phyloP scores from a whole-genome alignment of 495 filamentous ascomycete species.

The Amphirosellinia nigrospora region DNA sequence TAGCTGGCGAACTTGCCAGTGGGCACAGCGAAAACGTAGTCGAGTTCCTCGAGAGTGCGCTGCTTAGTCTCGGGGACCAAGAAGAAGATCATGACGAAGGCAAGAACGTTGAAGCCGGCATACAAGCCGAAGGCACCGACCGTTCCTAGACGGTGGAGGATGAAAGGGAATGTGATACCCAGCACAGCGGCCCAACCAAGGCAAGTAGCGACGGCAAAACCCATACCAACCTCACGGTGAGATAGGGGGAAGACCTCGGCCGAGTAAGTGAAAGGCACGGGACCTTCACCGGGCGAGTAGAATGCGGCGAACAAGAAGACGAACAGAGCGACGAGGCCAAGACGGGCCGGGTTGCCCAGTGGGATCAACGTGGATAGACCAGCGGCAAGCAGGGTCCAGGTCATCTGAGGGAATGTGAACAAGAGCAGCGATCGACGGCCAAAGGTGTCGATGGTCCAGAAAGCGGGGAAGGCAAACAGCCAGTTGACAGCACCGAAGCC shows the following conservation, averaged over 20 bases:
- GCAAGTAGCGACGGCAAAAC: slow-evolving; percentile 71
- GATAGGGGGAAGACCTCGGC: slow-evolving; percentile 80
- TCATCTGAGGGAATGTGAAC: slow-evolving; percentile 88
- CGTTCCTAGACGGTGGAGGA: slow-evolving; percentile 59
- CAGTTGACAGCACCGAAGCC: slow-evolving; percentile 86
- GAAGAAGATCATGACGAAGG: slow-evolving; percentile 71
- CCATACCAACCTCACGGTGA: slow-evolving; percentile 78
- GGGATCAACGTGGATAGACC: slow-evolving; percentile 76
- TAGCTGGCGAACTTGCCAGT: slow-evolving; percentile 67
- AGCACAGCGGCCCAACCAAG: slow-evolving; percentile 71
- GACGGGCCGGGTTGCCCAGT: slow-evolving; percentile 46
- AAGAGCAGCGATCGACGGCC: slow-evolving; percentile 78
- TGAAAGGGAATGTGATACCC: slow-evolving; percentile 67
- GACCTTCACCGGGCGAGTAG: slow-evolving; percentile 81
- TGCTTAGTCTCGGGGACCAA: slow-evolving; percentile 73
- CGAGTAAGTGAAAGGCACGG: slow-evolving; percentile 81
- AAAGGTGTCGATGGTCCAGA: slow-evolving; percentile 86
- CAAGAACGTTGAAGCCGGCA: slow-evolving; percentile 66
- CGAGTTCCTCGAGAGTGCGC: slow-evolving; percentile 76
- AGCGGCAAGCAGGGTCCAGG: slow-evolving; percentile 74
- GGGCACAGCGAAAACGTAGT: slow-evolving; percentile 82
- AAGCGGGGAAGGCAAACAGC: slow-evolving; percentile 80
- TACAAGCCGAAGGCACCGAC: slow-evolving; percentile 67
- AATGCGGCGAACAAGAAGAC: slow-evolving; percentile 75
- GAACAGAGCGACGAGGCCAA: slow-evolving; percentile 67